phyloP scores from a whole-genome alignment of 306 rosid genomes.

The Sechiopsis laciniata region DNA sequence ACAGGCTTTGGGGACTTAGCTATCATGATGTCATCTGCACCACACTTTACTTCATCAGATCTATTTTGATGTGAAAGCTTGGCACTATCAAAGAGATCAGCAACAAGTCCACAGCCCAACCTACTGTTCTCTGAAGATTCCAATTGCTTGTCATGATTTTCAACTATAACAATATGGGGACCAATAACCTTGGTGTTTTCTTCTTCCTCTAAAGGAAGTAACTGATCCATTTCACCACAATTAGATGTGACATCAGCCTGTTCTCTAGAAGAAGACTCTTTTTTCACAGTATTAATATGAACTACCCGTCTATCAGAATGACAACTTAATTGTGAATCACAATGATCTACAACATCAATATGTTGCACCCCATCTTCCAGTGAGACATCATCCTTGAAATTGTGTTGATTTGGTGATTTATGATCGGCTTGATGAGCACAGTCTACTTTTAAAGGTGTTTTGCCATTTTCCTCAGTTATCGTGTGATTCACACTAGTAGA shows the following conservation, averaged over 20 bases:
- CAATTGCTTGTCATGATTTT: constrained; percentile 30
- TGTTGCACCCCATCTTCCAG: constrained; percentile 26
- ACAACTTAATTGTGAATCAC: constrained; percentile 29
- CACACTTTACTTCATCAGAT: constrained; percentile 26
- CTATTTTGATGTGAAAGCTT: constrained; percentile 32
- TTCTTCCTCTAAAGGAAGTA: constrained; percentile 31
- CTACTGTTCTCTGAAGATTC: constrained; percentile 31
- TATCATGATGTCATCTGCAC: constrained; percentile 31
- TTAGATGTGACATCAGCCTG: constrained; percentile 27
- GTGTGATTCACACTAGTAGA: constrained; percentile 32
- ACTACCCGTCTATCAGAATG: constrained; percentile 30
- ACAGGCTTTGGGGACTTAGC: constrained; percentile 33
- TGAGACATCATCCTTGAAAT: constrained; percentile 29
- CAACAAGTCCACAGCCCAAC: constrained; percentile 29
- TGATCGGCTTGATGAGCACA: constrained; percentile 28
- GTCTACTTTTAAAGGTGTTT: constrained; percentile 32
- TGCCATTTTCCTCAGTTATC: constrained; percentile 29
- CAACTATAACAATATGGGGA: constrained; percentile 22
- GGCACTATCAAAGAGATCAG: constrained; percentile 19
- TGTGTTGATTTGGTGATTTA: constrained; percentile 24
- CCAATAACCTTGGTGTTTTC: constrained; percentile 24
- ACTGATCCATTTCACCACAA: constrained; percentile 32
- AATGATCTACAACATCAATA: constrained; percentile 28
- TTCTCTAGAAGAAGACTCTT: constrained; percentile 25
- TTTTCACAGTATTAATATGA: constrained; percentile 25